Base-by-base conservation (phyloP, 2,329 filamentous ascomycete genomes). In the Penicillium sp. region DNA sequence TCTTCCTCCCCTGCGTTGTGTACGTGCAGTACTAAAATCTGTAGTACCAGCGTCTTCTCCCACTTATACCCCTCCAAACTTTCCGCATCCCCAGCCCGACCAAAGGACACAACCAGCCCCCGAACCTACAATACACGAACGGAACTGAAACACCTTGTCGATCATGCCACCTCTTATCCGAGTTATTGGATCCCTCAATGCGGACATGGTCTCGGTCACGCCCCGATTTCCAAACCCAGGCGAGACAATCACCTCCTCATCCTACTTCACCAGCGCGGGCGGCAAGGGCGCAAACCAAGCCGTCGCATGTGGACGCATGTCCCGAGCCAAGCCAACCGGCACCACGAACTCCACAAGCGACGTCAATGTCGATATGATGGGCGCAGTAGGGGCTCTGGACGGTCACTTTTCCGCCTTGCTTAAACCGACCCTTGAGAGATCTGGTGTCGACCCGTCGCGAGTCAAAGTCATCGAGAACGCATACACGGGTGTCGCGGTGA, bases 271-370 rank as follows among this genome's bases (percentile, higher is more conserved):
- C 32, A 89, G 86, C 38, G 84, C 86, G 28, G 93, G 91, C 61
- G 91, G 93, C 50, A 98, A 98, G 73, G 91, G 91, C 56, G 89
- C 90, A 53, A 97, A 97, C 74, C 91, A 97, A 74, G 90, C 89
- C 52, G 87, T 95, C 49, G 88, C 89, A 22, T 89, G 85, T 71
- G 87, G 84, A 44, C 87, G 91, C 55, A 80, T 94, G 44, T 93
- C 87, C 1, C 79, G 85, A 42, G 64, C 76, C 26, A 74, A 73
- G 31, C 58, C 64, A 32, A 41, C 55, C 21, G n/a, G 54, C 47
- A 42, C 57, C 61, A 45, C 31, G 54, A 52, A 6, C 45, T 41
- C 56, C 17, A 56, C 55, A 5, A 54, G 54, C 41, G 60, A 61
- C 37, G 65, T 77, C 29, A 61, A 70, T 4, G 79, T 90, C 34